phyloP scores from a whole-genome alignment of 1,139 yeast species.

The Zygosaccharomyces pseudobailii region DNA sequence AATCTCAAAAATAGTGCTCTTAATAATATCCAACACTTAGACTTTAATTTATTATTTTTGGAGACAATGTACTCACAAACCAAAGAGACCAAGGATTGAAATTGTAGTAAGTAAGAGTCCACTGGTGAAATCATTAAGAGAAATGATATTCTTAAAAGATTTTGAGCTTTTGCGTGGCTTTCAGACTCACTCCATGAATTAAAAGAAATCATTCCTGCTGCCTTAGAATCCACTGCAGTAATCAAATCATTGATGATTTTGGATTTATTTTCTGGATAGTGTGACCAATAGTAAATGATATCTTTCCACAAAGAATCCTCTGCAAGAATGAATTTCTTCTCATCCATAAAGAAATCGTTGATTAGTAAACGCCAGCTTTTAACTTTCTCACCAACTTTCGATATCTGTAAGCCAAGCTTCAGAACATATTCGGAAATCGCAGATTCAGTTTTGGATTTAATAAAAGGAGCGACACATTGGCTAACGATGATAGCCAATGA shows the following conservation, averaged over 20 bases:
- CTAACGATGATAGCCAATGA: constrained; percentile 44
- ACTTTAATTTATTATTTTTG: constrained; percentile 21
- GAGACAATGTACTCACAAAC: constrained; percentile 27
- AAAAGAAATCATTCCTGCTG: constrained; percentile 28
- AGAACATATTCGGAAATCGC: constrained; percentile 37
- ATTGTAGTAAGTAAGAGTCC: constrained; percentile 47
- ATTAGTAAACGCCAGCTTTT: constrained; percentile 52
- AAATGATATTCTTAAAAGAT: constrained; percentile 44
- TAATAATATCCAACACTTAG: constrained; percentile 43
- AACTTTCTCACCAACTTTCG: constrained; percentile 37
- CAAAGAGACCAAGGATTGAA: constrained; percentile 25
- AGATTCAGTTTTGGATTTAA: constrained; percentile 38
- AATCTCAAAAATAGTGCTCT: constrained; percentile 61
- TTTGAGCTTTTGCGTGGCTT: constrained; percentile 24
- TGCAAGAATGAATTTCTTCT: constrained; percentile 23
- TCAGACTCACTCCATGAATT: constrained; percentile 32
- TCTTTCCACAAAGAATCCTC: constrained; percentile 20
- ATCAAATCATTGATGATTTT: constrained; percentile 34
- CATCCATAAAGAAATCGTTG: constrained; percentile 50
- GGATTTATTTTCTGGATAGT: constrained; percentile 41
- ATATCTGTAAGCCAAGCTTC: constrained; percentile 29
- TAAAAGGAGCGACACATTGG: constrained; percentile 43
- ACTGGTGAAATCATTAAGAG: constrained; percentile 56
- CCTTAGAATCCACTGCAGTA: constrained; percentile 24
- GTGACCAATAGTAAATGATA: constrained; percentile 30